Percentiles rank a stretch among this genome's conserved stretches.
phyloP scores from a whole-genome alignment of 345 rosid genomes.

The Mallotus nudiflorus region DNA sequence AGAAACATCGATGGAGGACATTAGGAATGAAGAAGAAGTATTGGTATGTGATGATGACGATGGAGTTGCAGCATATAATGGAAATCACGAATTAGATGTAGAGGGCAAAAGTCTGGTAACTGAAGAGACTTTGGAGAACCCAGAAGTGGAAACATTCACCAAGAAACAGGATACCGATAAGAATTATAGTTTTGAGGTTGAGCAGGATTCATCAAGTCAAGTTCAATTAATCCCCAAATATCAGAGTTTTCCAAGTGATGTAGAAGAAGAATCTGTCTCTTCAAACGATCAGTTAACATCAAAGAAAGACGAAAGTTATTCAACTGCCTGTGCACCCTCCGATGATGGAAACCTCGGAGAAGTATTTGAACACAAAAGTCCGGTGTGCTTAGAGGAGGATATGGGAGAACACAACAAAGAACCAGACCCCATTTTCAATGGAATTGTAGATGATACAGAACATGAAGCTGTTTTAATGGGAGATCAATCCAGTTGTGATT shows the following conservation, averaged over 20 bases:
- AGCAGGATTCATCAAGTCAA: constrained; percentile 3
- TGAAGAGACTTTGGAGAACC: constrained; percentile 10
- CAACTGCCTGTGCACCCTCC: constrained; percentile 24
- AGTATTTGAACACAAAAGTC: constrained; percentile 22
- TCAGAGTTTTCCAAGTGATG: background rate
- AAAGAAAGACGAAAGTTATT: background rate
- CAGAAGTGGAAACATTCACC: background rate
- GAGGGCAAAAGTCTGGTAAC: constrained; percentile 15
- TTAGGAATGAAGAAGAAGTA: background rate
- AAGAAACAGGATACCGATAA: background rate
- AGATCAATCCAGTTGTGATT: constrained; percentile 24
- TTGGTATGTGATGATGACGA: background rate
- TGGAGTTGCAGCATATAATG: background rate
- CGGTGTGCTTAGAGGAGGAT: background rate
- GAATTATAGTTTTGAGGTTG: background rate
- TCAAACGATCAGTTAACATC: background rate
- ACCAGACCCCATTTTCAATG: background rate
- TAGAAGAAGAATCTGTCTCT: constrained; percentile 12
- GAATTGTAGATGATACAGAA: constrained; percentile 12
- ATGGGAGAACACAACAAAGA: background rate
- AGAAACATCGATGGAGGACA: background rate
- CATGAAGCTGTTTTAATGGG: constrained; percentile 11
- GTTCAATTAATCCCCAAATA: background rate
- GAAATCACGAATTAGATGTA: constrained; percentile 5
- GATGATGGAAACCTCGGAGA: constrained; percentile 20